Percentiles rank a stretch among this genome's conserved stretches.
phyloP scores from a whole-genome alignment of 2,329 filamentous ascomycete species.

The Fusarium sp. region DNA sequence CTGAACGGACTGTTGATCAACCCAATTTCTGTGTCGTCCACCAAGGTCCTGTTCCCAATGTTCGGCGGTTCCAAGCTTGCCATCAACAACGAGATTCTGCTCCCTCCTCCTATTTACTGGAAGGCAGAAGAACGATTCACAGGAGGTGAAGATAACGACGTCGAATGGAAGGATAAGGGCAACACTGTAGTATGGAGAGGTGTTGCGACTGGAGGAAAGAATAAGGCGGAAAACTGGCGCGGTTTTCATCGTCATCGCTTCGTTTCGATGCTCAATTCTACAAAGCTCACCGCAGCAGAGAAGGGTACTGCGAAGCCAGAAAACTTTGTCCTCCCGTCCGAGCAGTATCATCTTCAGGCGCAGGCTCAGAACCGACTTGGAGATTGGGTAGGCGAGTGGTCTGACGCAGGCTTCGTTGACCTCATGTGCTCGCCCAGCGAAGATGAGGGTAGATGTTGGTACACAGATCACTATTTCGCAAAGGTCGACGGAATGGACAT shows the following conservation, averaged over 20 bases:
- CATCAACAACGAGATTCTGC: conserved; percentile 77
- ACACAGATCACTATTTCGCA: conserved; percentile 61
- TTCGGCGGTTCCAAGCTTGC: conserved; percentile 77
- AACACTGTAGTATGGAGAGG: conserved; percentile 72
- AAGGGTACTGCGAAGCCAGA: conserved; percentile 54
- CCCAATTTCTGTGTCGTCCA: conserved; percentile 67
- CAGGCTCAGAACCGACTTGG: conserved; percentile 59
- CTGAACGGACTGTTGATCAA: conserved; percentile 74
- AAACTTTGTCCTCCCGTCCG: conserved; percentile 66
- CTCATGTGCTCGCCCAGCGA: conserved; percentile 61
- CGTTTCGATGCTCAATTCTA: conserved; percentile 77
- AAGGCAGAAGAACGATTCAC: conserved; percentile 71
- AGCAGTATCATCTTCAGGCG: conserved; percentile 61
- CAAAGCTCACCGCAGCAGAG: conserved; percentile 65
- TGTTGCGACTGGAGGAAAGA: conserved; percentile 73
- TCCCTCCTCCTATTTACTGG: conserved; percentile 78
- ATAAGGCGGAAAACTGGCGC: conserved; percentile 72
- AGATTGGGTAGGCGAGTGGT: conserved; percentile 62
- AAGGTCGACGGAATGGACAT: conserved; percentile 56
- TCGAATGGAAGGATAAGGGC: conserved; percentile 68
- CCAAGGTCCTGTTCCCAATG: conserved; percentile 70
- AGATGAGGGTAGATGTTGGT: conserved; percentile 57
- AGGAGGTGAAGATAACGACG: conserved; percentile 65
- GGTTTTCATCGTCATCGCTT: conserved; percentile 82
- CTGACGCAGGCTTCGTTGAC: conserved; percentile 66